phyloP scores from a whole-genome alignment of 2,329 filamentous ascomycete species.

The Sporothrix protearum region DNA sequence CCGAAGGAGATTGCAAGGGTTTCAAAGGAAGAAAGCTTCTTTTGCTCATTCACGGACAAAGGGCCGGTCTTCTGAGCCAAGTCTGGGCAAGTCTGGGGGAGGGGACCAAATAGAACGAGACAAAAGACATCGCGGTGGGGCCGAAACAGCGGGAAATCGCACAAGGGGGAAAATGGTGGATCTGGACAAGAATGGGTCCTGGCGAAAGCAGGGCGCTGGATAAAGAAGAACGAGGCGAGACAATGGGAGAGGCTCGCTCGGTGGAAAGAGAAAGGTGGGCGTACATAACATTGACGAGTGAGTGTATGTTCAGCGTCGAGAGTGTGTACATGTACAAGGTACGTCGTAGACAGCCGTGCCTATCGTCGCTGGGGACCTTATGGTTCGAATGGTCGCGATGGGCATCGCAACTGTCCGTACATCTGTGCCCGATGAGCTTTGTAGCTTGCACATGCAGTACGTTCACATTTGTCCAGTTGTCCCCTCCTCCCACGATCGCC shows the following conservation, averaged over 20 bases:
- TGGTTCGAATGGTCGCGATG: neutral
- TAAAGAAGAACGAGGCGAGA: slow-evolving; percentile 15
- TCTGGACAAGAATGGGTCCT: neutral
- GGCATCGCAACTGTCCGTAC: neutral
- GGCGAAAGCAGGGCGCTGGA: neutral
- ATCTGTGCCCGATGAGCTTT: neutral
- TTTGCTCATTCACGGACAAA: neutral
- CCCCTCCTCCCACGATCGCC: neutral
- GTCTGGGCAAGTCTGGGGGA: slow-evolving; percentile 11
- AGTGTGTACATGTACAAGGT: neutral
- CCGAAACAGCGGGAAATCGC: neutral
- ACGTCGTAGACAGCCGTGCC: neutral
- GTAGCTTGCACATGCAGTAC: too few species aligned
- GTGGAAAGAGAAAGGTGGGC: too few species aligned
- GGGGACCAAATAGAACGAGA: neutral
- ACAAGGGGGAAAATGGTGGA: neutral
- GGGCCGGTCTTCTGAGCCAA: too few species aligned
- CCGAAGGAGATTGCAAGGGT: neutral
- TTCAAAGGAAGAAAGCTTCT: neutral
- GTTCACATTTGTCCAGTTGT: too few species aligned
- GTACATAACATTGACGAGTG: too few species aligned
- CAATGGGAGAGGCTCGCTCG: neutral
- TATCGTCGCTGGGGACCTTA: neutral
- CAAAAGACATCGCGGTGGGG: neutral
- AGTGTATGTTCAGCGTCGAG: too few species aligned